Base-by-base conservation (phyloP, 768 basidiomycete species). In the Crassisporium funariophilum region DNA sequence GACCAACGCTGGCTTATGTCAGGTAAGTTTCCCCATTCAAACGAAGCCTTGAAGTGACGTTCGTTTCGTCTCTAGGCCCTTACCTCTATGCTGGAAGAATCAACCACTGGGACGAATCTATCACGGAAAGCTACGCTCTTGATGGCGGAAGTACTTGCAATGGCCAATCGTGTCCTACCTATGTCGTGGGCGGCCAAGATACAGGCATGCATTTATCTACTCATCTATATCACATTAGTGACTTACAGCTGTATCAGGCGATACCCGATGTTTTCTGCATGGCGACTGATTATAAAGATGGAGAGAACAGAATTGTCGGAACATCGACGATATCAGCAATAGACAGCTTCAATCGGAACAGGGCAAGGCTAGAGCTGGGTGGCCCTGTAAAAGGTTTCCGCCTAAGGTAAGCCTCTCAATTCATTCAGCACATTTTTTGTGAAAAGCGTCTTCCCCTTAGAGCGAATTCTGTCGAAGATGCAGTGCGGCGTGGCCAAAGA, bases 321-420 rank as follows among this genome's bases (percentile, higher is more conserved):
- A 85, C 88, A 11, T 80, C 88, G 3, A 84, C 94, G 0, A 71
- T 99, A 42, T 84, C 90, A 0, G 84, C 89, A 0, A 91, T 99
- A 34, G 92, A 95, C 58, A 92, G 88, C 58, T 86, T 95, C 64
- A 93, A 95, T 58, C 85, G 95, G n/a, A 94, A 97, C 65, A 80
- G 81, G 46, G 71, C 82, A 5, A 79, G 88, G 37, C 57, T 90
- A 27, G 84, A 88, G 58, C 82, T 86, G 11, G 67, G 64, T 7
- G 56, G 55, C 15, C 63, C 72, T 33, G 64, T 75, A 22, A 84
- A 79, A 54, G 74, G 75, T 52, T 65, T 76, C 34, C 81, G 91
- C 27, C 83, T 83, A 44, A 78, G 90, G 90, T 88, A 52, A 25
- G 72, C 46, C 17, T 39, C 12, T 12, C 2, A 44, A 20, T 9